Percentiles rank a stretch among this genome's conserved stretches.
phyloP scores from a whole-genome alignment of 176 grass and related monocot species.

The Olyra latifolia region DNA sequence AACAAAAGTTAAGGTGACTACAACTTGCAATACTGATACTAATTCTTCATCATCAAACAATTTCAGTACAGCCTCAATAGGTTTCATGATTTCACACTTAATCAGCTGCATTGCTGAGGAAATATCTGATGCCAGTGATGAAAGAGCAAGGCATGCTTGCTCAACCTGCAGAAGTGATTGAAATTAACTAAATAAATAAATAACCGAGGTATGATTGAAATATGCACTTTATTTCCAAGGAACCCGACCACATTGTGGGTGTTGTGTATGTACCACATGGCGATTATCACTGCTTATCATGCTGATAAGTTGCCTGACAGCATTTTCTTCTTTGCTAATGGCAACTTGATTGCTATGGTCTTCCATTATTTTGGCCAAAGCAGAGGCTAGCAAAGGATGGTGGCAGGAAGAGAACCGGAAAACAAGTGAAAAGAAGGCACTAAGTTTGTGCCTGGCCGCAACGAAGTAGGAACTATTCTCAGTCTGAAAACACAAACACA shows the following conservation, averaged over 20 bases:
- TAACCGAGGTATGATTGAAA: slow-evolving; percentile 9
- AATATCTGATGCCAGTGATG: slow-evolving; percentile 84
- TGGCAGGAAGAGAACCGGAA: slow-evolving; percentile 99
- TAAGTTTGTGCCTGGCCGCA: slow-evolving; percentile 86
- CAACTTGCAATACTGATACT: slow-evolving; percentile 90
- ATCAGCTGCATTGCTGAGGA: slow-evolving; percentile 83
- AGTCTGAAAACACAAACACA: slow-evolving; percentile 44
- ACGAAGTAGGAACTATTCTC: slow-evolving; percentile 93
- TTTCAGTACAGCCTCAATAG: slow-evolving; percentile 87
- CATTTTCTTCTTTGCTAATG: slow-evolving; percentile 97
- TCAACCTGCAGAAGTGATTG: slow-evolving; percentile 63
- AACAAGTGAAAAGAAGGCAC: slow-evolving; percentile 95
- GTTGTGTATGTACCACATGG: slow-evolving; percentile 67
- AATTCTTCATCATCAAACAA: slow-evolving; percentile 85
- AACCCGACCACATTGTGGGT: background rate
- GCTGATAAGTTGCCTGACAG: slow-evolving; percentile 85
- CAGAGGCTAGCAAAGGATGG: slow-evolving; percentile 94
- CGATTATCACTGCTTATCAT: slow-evolving; percentile 97
- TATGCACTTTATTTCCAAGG: background rate
- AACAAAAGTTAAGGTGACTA: slow-evolving; percentile 89
- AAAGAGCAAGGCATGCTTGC: slow-evolving; percentile 94
- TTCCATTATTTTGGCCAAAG: slow-evolving; percentile 92
- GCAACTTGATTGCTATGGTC: slow-evolving; percentile 79
- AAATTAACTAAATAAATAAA: slow-evolving; percentile 5
- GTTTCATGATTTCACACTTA: slow-evolving; percentile 97